phyloP scores from a whole-genome alignment of 176 grass and related monocot genomes.

The Miscanthus lutarioriparius region DNA sequence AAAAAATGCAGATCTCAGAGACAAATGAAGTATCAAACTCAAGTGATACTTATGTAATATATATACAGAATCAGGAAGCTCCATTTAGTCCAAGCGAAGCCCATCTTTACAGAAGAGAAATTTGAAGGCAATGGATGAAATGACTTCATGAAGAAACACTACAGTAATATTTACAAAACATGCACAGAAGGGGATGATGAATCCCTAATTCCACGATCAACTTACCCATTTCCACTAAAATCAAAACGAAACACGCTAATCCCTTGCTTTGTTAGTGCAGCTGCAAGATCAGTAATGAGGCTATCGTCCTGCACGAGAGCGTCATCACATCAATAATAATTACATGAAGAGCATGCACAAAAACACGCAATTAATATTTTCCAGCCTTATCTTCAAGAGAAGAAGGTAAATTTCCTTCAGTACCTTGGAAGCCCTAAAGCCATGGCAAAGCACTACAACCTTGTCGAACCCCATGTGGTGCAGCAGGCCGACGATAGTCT shows the following conservation, averaged over 20 bases:
- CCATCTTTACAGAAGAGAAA: background rate
- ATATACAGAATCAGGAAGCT: background rate
- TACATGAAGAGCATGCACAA: background rate
- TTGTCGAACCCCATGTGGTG: slow-evolving; percentile 63
- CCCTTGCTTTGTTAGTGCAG: slow-evolving; percentile 58
- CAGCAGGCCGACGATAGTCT: slow-evolving; percentile 72
- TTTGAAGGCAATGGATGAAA: background rate
- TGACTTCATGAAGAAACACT: background rate
- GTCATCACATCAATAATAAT: background rate
- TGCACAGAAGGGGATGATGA: background rate
- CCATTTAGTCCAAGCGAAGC: background rate
- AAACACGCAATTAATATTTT: background rate
- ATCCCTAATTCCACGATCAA: slow-evolving; percentile 12
- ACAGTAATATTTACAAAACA: background rate
- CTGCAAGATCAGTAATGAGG: slow-evolving; percentile 60
- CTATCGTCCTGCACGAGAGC: slow-evolving; percentile 47
- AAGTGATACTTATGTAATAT: background rate
- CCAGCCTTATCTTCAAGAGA: background rate
- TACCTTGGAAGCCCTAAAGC: slow-evolving; percentile 78
- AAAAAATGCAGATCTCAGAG: background rate
- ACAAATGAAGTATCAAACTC: background rate
- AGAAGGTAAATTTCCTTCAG: background rate
- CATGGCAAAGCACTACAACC: slow-evolving; percentile 83
- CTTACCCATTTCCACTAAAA: slow-evolving; percentile 96
- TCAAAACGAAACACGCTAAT: slow-evolving; percentile 75